Percentiles rank a stretch among this genome's conserved stretches.
phyloP scores from a whole-genome alignment of 192 early-diverging fungal species.

The Mortierella alpina region DNA sequence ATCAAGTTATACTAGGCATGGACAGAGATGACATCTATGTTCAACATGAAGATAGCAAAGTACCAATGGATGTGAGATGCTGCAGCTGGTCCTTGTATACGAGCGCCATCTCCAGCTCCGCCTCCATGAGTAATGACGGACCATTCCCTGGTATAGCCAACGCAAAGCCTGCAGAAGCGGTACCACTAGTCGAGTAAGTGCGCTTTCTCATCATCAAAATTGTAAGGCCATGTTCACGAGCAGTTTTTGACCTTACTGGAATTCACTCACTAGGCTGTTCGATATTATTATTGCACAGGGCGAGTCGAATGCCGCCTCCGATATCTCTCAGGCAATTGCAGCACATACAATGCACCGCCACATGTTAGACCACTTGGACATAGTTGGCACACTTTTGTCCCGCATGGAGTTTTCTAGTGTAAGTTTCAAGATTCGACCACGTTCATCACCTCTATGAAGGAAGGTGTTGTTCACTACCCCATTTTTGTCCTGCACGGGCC shows the following conservation, averaged over 20 bases:
- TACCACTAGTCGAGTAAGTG: constrained; percentile 26
- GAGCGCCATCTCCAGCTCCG: not conserved
- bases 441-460: too few relatives aligned
- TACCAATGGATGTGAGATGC: constrained; percentile 15
- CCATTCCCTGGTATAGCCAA: not conserved
- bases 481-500: not conserved
- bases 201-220: not conserved
- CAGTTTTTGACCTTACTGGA: not conserved
- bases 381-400: not conserved
- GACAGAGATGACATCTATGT: constrained; percentile 21
- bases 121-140: not conserved
- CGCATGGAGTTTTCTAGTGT: too few relatives aligned
- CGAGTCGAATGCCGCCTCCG: constrained; percentile 10
- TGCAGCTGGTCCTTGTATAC: constrained; percentile 41
- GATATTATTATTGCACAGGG: constrained; percentile 38
- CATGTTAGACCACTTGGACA: not conserved
- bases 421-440: too few relatives aligned
- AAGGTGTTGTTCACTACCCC: too few relatives aligned
- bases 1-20: not conserved
- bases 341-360: not conserved
- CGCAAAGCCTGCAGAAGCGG: not conserved
- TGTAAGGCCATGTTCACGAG: not conserved
- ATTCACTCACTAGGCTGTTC: constrained; percentile 10
- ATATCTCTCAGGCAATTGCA: constrained; percentile 11
- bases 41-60: constrained; percentile 4